Evolutionary conservation across 495 filamentous ascomycete species (phyloP), one percentile per base, ranked within the genome.

Genomic region (Parmelia sp.): DNA sequence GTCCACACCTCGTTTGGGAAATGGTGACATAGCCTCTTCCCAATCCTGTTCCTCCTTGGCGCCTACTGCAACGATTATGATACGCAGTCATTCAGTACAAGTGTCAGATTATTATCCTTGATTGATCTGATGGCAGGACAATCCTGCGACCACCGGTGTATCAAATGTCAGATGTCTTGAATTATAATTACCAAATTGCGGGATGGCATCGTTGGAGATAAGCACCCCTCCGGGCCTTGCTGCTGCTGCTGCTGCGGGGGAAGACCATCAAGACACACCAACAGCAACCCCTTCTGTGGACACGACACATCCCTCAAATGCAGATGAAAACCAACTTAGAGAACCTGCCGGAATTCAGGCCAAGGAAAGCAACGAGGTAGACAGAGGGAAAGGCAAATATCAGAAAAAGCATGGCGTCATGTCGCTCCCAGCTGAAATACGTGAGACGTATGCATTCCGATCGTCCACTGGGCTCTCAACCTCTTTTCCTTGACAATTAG

Each of bases 391-490:
- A 58, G 66, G 39, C 23, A 39, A 6, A 25, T 7, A 27, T 31
- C 9, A 33, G 2, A 59, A 53, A 23, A 66, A 58, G 61, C 44
- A 61, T 60, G 56, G 59, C 23, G 29, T 58, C n/a, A 63, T 55
- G 58, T 40, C 49, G 21, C 47, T 66, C 40, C 67, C 67, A 39
- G 60, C 64, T 29, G 67, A 69, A 47, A 64, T 69, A 7, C 57
- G 66, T 49, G 67, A 69, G 44, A 69, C 55, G 67, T 69, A 66
- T 37, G 57, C 44, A 29, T 55, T 39, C 55, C 59, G 23, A 58
- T 56, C 2, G 4, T 10, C 40, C 37, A n/a, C n/a, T 25, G n/a
- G 17, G 17, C 51, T 19, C 27, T 11, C 9, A 19, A 53, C 8
- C 8, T 51, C 23, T 29, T 51, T n/a, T n/a, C 10, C 61, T 58